Base-by-base conservation (phyloP, 306 rosid genomes). In the Cicer yamashitae region DNA sequence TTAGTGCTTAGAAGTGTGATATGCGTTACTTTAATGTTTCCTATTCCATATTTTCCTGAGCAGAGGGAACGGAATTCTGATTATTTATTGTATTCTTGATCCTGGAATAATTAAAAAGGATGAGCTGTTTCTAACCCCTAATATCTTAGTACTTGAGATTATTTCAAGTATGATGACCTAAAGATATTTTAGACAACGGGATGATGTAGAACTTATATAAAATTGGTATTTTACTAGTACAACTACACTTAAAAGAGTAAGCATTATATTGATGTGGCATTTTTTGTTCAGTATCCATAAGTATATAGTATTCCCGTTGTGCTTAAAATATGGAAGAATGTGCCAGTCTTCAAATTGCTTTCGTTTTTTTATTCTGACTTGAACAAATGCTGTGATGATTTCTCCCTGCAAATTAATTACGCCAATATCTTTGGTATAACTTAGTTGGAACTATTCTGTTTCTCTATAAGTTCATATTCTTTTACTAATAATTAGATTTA, bases 401-500 rank as follows among this genome's bases (percentile, higher is more conserved):
- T 60, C 14, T 3, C 68, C 39, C n/a, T 67, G 75, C 52, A 51
- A 77, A 77, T 60, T 50, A 57, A 54, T 14, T 58, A 13, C 70
- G 13, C 54, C 46, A 38, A 67, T 69, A 12, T 74, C 38, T 64
- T 56, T 67, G 43, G 12, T 67, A 37, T 54, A 51, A 60, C 51
- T 67, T 70, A 1, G 6, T 71, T 38, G 70, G 73, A 50, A 40
- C 14, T 80, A 45, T 82, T 73, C 48, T 71, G 38, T 12, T 66
- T 8, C 77, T 38, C 46, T 48, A 43, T 17, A 43, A 62, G 62
- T 73, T 66, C 40, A 22, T 59, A 34, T 51, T 54, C 72, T 72
- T 80, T 79, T 25, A 73, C 84, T 83, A 71, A 86, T 52, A 65
- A 37, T 25, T 57, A n/a, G 74, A 77, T 81, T 77, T 78, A 38